Conservation (phyloP, 2,329 filamentous ascomycete species). For the Phialemoniopsis sp. region DNA sequence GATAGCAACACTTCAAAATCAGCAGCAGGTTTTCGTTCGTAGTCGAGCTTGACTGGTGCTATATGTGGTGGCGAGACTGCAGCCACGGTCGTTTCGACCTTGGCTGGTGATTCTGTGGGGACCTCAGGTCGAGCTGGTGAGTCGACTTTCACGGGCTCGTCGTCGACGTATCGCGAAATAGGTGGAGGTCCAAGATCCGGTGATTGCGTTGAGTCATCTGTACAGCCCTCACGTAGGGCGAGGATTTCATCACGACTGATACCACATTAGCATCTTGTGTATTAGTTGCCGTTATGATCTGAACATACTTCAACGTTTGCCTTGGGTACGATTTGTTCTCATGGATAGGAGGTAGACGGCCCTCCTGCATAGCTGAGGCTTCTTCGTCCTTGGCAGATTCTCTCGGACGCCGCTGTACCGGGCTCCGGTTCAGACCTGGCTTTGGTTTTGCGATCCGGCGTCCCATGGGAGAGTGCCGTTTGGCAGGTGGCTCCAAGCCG, state of each 20-base stretch:
- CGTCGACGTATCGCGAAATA: constrained; percentile 53
- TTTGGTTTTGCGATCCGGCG: constrained; percentile 35
- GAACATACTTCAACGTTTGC: constrained; percentile 61
- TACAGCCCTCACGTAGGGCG: constrained; percentile 49
- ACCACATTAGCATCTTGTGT: constrained; percentile 19
- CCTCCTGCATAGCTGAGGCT: constrained; percentile 43
- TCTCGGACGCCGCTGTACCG: constrained; percentile 51
- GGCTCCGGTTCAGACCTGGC: constrained; percentile 40
- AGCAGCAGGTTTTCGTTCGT: too few relatives aligned
- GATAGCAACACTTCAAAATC: constrained; percentile 8
- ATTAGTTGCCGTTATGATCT: too few relatives aligned
- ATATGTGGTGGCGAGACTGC: background rate
- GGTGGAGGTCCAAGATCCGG: constrained; percentile 66
- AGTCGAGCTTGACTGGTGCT: constrained; percentile 6
- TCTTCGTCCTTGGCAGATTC: constrained; percentile 53
- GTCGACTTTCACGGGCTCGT: constrained; percentile 49
- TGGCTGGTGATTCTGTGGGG: background rate
- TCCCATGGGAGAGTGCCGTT: constrained; percentile 36
- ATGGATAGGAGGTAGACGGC: constrained; percentile 60
- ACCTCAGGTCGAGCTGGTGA: constrained; percentile 27
- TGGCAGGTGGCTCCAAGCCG: constrained; percentile 54
- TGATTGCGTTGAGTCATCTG: constrained; percentile 50
- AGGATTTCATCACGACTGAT: constrained; percentile 58
- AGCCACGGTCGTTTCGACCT: background rate
- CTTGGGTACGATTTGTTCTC: constrained; percentile 68